Percentiles rank a stretch among this genome's conserved stretches.
phyloP scores from a whole-genome alignment of 106 monocot species.

The Dioscorea alata region DNA sequence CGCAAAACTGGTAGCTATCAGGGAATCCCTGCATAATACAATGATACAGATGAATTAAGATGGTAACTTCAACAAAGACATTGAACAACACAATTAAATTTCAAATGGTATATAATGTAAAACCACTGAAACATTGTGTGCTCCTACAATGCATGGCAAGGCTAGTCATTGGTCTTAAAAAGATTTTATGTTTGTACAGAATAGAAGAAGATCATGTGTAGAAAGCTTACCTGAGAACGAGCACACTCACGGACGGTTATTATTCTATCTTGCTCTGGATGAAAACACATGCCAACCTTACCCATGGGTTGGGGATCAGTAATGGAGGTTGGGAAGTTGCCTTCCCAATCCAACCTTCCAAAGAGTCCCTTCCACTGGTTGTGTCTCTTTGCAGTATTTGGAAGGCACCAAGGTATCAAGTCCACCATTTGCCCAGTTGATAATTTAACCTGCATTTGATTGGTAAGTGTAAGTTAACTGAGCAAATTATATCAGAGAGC shows the following conservation, averaged over 20 bases:
- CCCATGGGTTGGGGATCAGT: slow-evolving; percentile 99
- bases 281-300: slow-evolving; percentile 99
- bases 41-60: neutral
- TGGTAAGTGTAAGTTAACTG: neutral
- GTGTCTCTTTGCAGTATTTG: slow-evolving; percentile 86
- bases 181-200: neutral
- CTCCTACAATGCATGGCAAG: no score
- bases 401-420: slow-evolving; percentile 93
- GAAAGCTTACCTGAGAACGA: slow-evolving; percentile 68
- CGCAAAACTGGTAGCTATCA: slow-evolving; percentile 68
- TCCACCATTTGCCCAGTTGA: slow-evolving; percentile 73
- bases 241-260: slow-evolving; percentile 97
- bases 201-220: neutral
- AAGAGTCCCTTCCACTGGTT: slow-evolving; percentile 97
- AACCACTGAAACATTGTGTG: no score
- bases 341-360: slow-evolving; percentile 90
- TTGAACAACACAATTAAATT: no score
- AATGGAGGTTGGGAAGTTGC: slow-evolving; percentile 97
- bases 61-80: no score
- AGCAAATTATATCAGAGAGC: neutral
- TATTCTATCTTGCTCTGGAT: slow-evolving; percentile 95
- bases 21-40: slow-evolving; percentile 60
- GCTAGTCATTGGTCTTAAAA: neutral
- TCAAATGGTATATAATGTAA: no score
- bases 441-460: slow-evolving; percentile 58